These are phyloP conservation scores for Rutstroemia sp. DNA, from an alignment of 2,329 filamentous ascomycete species.

Conservation along the genomic window DNA sequence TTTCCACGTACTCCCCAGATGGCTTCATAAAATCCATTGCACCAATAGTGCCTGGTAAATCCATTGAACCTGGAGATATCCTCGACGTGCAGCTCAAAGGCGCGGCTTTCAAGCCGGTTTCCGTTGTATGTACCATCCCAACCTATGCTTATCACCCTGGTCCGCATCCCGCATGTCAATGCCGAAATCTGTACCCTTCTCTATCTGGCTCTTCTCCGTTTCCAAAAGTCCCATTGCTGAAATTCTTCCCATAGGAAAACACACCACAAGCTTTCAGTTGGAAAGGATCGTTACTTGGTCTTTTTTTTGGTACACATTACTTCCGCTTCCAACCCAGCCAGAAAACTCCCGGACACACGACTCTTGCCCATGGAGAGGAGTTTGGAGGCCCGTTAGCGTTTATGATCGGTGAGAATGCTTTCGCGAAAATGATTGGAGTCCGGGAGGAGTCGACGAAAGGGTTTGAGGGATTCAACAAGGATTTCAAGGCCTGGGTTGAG, in stretches of 20 bases:
- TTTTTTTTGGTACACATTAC: neutral
- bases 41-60: neutral
- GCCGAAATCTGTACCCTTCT: no score
- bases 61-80: neutral
- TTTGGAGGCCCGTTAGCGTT: neutral
- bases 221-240: neutral
- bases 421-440: neutral
- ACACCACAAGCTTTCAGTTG: neutral
- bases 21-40: neutral
- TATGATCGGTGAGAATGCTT: neutral
- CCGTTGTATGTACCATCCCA: neutral
- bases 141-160: no score
- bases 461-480: neutral
- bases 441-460: neutral
- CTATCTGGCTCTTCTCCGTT: neutral
- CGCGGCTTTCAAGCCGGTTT: neutral
- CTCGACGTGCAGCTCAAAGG: neutral
- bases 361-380: neutral
- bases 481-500: neutral
- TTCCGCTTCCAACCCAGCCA: neutral
- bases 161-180: no score
- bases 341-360: neutral
- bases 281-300: neutral
- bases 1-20: neutral
- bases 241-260: neutral